These are phyloP conservation scores for Xylaria multiplex DNA, from an alignment of 2,329 filamentous ascomycete genomes.

Conservation along the genomic window DNA sequence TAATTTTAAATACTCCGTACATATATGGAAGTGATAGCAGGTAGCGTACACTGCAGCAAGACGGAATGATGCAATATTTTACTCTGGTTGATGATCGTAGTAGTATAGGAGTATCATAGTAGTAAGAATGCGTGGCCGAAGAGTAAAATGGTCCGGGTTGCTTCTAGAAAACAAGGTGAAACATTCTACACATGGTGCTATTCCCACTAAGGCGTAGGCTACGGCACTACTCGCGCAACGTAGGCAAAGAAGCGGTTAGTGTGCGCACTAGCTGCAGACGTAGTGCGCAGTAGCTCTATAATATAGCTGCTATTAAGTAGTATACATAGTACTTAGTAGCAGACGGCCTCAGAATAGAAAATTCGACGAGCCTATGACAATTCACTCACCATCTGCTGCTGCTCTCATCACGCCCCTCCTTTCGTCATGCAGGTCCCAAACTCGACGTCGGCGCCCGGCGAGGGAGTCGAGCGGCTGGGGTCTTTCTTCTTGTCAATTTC, in stretches of 20 bases:
- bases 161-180: slow-evolving; percentile 35
- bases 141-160: slow-evolving; percentile 4
- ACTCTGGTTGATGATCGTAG: not conserved
- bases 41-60: not conserved
- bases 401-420: not conserved
- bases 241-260: slow-evolving; percentile 7
- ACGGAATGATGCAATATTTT: not conserved
- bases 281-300: not conserved
- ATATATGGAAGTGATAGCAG: too few relatives aligned
- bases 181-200: slow-evolving; percentile 30
- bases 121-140: not conserved
- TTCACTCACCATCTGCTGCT: slow-evolving; percentile 12
- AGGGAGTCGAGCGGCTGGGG: slow-evolving; percentile 9
- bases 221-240: slow-evolving; percentile 4
- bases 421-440: slow-evolving; percentile 28
- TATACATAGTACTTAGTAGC: too few relatives aligned
- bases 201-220: not conserved
- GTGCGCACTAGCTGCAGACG: slow-evolving; percentile 3
- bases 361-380: slow-evolving; percentile 9
- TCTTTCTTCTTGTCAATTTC: slow-evolving; percentile 21
- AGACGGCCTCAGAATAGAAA: too few relatives aligned
- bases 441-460: slow-evolving; percentile 22
- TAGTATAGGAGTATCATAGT: too few relatives aligned
- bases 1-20: too few relatives aligned
- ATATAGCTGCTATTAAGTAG: too few relatives aligned